These are phyloP conservation scores for Aspergillus fumigatiaffinis DNA, from an alignment of 2,329 filamentous ascomycete genomes.

Conservation along the genomic window DNA sequence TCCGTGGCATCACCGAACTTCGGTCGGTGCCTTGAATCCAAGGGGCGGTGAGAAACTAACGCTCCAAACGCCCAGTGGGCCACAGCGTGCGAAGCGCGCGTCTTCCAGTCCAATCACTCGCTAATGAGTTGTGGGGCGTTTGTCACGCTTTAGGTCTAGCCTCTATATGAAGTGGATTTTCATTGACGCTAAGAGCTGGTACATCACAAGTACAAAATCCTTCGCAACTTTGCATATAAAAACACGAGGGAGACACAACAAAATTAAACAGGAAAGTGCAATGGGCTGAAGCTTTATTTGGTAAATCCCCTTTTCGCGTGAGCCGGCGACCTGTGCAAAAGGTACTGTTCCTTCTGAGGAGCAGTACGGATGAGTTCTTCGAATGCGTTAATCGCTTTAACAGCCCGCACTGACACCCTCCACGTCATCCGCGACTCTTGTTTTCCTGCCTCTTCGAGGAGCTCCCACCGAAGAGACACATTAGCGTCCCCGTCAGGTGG, in stretches of 20 bases:
- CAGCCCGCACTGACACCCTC: conserved; percentile 2
- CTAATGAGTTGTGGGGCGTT: too few species aligned
- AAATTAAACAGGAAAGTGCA: too few species aligned
- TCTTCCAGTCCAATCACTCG: too few species aligned
- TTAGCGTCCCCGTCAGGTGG: background rate
- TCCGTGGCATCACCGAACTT: background rate
- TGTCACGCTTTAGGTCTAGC: too few species aligned
- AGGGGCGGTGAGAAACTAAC: background rate
- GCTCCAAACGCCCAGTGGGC: background rate
- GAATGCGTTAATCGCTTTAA: conserved; percentile 1
- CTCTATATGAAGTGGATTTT: too few species aligned
- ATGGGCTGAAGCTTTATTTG: too few species aligned
- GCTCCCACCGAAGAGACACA: conserved; percentile 8
- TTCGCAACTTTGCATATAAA: too few species aligned
- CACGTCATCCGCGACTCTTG: background rate
- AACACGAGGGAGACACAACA: too few species aligned
- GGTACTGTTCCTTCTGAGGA: background rate
- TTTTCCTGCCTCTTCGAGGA: conserved; percentile 4
- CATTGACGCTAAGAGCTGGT: too few species aligned
- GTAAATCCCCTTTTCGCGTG: too few species aligned
- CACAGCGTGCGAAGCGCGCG: too few species aligned
- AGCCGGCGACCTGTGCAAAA: background rate
- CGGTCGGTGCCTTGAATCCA: background rate
- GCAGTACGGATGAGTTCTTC: background rate
- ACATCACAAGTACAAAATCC: too few species aligned